Base-by-base conservation (phyloP, 352 stramenopile species). In the Globisporangium emineosum region DNA sequence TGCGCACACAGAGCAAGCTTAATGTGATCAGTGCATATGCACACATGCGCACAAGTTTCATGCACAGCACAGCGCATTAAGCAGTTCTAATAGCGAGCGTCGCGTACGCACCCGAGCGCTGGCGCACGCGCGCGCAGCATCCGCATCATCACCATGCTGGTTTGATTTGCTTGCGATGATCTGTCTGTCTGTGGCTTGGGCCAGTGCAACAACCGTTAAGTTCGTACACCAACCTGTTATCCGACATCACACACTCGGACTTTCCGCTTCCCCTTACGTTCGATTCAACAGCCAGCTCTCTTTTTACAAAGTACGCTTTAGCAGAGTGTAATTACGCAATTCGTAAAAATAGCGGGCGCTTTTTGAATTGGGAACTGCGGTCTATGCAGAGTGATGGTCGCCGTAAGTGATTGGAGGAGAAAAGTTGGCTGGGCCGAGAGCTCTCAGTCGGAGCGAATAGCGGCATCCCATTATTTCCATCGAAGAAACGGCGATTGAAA, bases 401-500 rank as follows among this genome's bases (percentile, higher is more conserved):
- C 63, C 35, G 55, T 51, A 82, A 90, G 83, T 87, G 82, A 89
- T 88, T 91, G 83, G 83, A 87, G 80, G 73, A 87, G 79, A 76
- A 78, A 66, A 75, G 59, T 69, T 71, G 61, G 59, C 60, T 67
- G 62, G 50, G 53, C 19, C 21, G 56, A 58, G 52, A 32, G 53
- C 57, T 51, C 40, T 19, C 27, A 29, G 10, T 57, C 59, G 37
- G 21, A 21, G 47, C 29, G 45, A 65, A 65, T 47, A 66, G 62
- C 54, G 66, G 71, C 75, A 87, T 80, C 83, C 83, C 80, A 90
- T 90, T 90, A 90, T 91, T 91, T 90, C 83, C 80, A 90, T 84
- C 81, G 70, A 91, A 81, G 73, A 88, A 89, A 78, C 79, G 73
- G 75, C 79, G 81, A 85, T 84, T 70, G 56, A 66, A 72, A 72